These are phyloP conservation scores for Bryoglossum gracile DNA, from an alignment of 495 filamentous ascomycete species.

Conservation along the genomic window DNA sequence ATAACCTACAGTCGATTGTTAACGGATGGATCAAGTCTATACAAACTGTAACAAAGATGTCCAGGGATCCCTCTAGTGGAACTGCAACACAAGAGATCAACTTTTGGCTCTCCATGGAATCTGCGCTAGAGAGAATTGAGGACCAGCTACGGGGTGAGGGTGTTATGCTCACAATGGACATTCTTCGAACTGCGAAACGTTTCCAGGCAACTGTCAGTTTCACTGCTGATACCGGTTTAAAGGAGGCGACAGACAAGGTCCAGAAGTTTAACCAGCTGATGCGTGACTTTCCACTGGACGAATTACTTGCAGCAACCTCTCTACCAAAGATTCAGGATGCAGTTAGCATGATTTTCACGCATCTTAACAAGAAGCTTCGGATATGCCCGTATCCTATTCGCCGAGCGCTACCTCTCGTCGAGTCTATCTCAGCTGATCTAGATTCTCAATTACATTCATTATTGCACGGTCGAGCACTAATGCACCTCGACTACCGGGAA, in stretches of 20 bases:
- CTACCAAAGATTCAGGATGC: conserved; percentile 86
- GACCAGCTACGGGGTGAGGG: conserved; percentile 79
- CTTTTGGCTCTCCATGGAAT: conserved; percentile 96
- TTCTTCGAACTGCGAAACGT: conserved; percentile 89
- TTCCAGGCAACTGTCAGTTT: conserved; percentile 97
- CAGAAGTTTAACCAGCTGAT: conserved; percentile 98
- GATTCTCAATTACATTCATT: conserved; percentile 78
- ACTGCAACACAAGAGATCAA: conserved; percentile 96
- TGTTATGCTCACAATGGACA: conserved; percentile 85
- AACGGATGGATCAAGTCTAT: conserved; percentile 98
- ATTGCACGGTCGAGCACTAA: conserved; percentile 75
- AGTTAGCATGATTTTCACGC: conserved; percentile 75
- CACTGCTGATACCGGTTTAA: conserved; percentile 85
- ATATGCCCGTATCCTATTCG: conserved; percentile 91
- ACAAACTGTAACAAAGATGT: conserved; percentile 91
- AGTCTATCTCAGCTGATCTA: conserved; percentile 93
- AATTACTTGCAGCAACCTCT: conserved; percentile 85
- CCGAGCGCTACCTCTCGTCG: conserved; percentile 86
- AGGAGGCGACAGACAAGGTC: conserved; percentile 88
- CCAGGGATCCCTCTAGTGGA: conserved; percentile 77
- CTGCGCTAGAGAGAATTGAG: conserved; percentile 82
- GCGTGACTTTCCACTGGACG: conserved; percentile 89
- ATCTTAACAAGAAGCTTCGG: conserved; percentile 94
- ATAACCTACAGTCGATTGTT: conserved; percentile 85
- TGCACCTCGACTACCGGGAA: conserved; percentile 86